Percentiles rank a stretch among this genome's conserved stretches.
phyloP scores from a whole-genome alignment of 257 asterid genomes.

The Scutellaria barbata region DNA sequence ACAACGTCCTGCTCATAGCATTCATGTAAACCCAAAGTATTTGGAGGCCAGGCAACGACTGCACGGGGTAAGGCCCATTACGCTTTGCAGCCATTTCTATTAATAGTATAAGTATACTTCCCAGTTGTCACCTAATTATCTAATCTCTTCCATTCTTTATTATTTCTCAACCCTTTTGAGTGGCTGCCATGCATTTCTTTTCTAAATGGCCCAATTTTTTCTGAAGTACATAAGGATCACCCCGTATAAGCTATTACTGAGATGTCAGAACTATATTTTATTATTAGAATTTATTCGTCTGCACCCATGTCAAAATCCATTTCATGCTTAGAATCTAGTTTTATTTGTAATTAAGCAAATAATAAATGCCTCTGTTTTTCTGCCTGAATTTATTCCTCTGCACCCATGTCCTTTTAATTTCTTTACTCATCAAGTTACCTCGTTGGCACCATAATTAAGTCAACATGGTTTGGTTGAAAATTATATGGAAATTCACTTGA shows the following conservation, averaged over 20 bases:
- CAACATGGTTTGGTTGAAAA: background rate
- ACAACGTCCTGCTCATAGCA: slow-evolving; percentile 77
- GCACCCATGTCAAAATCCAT: background rate
- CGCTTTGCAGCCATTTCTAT: slow-evolving; percentile 2
- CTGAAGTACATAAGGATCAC: background rate
- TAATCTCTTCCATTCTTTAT: background rate
- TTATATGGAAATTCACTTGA: background rate
- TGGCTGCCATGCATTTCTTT: background rate
- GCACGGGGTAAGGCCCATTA: slow-evolving; percentile 59
- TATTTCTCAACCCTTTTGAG: background rate
- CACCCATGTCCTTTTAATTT: background rate
- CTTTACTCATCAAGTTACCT: background rate
- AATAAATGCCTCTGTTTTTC: background rate
- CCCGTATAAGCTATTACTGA: slow-evolving; percentile 12
- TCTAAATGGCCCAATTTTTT: background rate
- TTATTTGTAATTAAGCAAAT: background rate
- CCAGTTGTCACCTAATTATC: slow-evolving; percentile 7
- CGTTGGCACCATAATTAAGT: background rate
- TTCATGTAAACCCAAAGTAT: slow-evolving; percentile 90
- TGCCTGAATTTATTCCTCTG: background rate
- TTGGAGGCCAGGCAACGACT: slow-evolving; percentile 83
- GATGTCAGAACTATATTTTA: background rate
- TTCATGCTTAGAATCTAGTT: background rate
- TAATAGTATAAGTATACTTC: background rate
- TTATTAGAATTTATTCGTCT: background rate